These are phyloP conservation scores for Silene noctiflora DNA, from an alignment of 179 eudicot species.

Conservation along the genomic window DNA sequence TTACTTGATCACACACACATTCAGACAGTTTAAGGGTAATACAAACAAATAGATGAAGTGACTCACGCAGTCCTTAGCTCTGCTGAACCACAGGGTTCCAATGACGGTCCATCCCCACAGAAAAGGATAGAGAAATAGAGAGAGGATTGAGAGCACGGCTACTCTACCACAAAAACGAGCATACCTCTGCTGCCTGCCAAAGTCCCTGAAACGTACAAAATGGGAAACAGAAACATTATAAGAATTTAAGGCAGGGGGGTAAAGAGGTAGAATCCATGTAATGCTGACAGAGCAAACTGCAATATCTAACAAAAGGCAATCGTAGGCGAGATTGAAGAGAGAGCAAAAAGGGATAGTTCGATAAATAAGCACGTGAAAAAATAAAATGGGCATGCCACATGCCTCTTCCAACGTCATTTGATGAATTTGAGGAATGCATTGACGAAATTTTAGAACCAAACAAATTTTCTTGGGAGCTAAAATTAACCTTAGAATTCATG, in stretches of 20 bases:
- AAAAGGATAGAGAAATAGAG: constrained; percentile 78
- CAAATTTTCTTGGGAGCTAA: not conserved
- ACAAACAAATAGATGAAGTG: constrained; percentile 8
- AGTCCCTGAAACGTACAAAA: constrained; percentile 54
- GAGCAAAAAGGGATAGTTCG: not conserved
- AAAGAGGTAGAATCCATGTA: not conserved
- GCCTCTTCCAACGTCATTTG: not conserved
- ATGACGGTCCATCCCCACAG: constrained; percentile 86
- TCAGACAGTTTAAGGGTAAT: not conserved
- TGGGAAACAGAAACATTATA: not conserved
- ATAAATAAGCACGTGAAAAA: not conserved
- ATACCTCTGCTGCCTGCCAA: constrained; percentile 93
- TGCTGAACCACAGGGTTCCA: constrained; percentile 87
- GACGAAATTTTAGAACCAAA: not conserved
- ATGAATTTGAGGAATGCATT: not conserved
- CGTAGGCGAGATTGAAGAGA: not conserved
- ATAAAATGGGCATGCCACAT: not conserved
- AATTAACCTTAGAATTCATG: not conserved
- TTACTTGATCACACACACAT: not conserved
- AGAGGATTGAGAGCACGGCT: constrained; percentile 74
- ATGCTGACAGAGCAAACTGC: not conserved
- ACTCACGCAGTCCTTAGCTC: constrained; percentile 77
- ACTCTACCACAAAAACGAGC: constrained; percentile 91
- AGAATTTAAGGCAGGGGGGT: not conserved
- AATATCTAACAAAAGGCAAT: not conserved